These are phyloP conservation scores for Podospora anserina DNA, from an alignment of 495 filamentous ascomycete species.

Conservation along the genomic window DNA sequence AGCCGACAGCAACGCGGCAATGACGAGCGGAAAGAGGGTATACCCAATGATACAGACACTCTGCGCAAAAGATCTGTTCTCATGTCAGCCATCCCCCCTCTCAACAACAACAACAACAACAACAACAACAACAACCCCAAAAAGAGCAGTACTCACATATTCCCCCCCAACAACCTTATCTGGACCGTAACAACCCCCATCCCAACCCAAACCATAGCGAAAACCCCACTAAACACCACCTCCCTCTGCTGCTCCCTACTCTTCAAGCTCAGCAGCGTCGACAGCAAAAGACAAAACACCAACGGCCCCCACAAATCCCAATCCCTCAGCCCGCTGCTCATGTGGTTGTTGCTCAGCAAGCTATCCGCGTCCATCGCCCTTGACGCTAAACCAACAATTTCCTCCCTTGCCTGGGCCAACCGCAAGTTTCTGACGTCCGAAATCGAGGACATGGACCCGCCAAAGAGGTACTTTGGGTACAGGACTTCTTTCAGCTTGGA, in stretches of 20 bases:
- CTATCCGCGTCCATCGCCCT: conserved; percentile 61
- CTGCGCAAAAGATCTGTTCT: conserved; percentile 91
- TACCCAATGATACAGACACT: conserved; percentile 97
- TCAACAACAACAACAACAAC: background rate
- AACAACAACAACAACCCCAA: background rate
- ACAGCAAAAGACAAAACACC: conserved; percentile 85
- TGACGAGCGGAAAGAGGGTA: conserved; percentile 95
- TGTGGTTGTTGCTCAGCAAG: conserved; percentile 68
- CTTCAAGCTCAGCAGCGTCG: conserved; percentile 75
- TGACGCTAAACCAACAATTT: conserved; percentile 56
- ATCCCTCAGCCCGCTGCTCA: conserved; percentile 83
- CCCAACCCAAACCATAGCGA: conserved; percentile 93
- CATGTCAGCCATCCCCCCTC: conserved; percentile 14
- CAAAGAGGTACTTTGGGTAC: conserved; percentile 91
- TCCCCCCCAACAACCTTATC: conserved; percentile 94
- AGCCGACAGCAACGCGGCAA: conserved; percentile 86
- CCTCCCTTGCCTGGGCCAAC: conserved; percentile 56
- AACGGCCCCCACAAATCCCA: conserved; percentile 99
- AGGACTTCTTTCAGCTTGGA: conserved; percentile 98
- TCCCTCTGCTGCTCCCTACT: conserved; percentile 74
- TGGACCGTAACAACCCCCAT: conserved; percentile 97
- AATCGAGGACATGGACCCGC: conserved; percentile 66
- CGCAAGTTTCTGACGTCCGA: conserved; percentile 51
- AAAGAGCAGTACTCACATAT: conserved; percentile 68
- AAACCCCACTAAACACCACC: conserved; percentile 90